Evolutionary conservation across 2,329 filamentous ascomycete genomes (phyloP).

Genomic region (Neonectria ditissima): DNA sequence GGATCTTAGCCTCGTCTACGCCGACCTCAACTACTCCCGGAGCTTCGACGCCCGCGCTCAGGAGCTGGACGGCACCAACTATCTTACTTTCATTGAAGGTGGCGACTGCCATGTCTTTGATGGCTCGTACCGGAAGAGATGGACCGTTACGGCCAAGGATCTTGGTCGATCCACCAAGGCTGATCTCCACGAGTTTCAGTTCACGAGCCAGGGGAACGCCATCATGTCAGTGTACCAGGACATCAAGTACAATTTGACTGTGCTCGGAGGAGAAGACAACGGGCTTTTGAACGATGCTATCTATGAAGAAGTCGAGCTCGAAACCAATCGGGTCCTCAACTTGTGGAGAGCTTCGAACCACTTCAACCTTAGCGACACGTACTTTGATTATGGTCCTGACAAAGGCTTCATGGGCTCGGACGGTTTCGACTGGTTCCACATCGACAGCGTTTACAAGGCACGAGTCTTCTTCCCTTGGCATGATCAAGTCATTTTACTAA

Average conservation of each 20-base stretch:
- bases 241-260: conserved; percentile 39
- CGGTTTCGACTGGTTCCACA: conserved; percentile 46
- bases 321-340: conserved; percentile 38
- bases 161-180: conserved; percentile 27
- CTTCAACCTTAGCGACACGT: conserved; percentile 36
- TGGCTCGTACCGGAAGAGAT: conserved; percentile 36
- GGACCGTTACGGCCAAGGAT: conserved; percentile 32
- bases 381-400: conserved; percentile 33
- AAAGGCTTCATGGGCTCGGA: conserved; percentile 35
- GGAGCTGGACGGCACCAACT: conserved; percentile 26
- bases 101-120: conserved; percentile 38
- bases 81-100: conserved; percentile 41
- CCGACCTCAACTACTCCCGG: conserved; percentile 32
- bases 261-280: conserved; percentile 35
- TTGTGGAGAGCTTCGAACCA: conserved; percentile 44
- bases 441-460: conserved; percentile 45
- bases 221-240: conserved; percentile 41
- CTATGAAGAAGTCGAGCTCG: conserved; percentile 40
- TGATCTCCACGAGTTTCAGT: conserved; percentile 42
- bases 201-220: conserved; percentile 34
- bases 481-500: background rate
- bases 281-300: conserved; percentile 39
- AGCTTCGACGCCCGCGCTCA: conserved; percentile 40
- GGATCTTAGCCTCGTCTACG: conserved; percentile 40
- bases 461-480: background rate